Base-by-base conservation (phyloP, 345 rosid species). In the Camelina hispida region DNA sequence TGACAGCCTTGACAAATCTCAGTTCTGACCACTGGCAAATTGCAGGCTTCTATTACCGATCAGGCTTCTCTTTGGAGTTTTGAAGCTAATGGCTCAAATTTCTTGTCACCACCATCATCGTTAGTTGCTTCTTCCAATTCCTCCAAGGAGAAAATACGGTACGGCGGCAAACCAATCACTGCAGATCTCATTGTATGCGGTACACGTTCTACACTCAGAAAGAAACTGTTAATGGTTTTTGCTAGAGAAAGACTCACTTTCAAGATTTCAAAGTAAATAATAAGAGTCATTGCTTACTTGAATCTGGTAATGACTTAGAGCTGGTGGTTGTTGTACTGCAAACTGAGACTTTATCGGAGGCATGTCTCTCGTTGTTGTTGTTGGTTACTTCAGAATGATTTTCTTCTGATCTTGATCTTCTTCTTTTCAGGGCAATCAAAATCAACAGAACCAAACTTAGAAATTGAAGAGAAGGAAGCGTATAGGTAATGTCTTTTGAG, bases 1-100 rank as follows among this genome's bases (percentile, higher is more conserved):
- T 53, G 96, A 90, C 75, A 83, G 86, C 81, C 92, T 95, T 23
- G 99, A 90, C 87, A 92, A 92, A 81, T 95, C 98, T 73, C 99
- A 92, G 69, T 95, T 81, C 84, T 95, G 81, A 74, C 25, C n/a
- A 25, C 54, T 32, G n/a, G 2, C 57, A 42, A 51, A 37, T 60
- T 50, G 11, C 40, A 37, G 9, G 3, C 3, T 9, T 37, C 10
- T 37, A 17, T 68, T 37, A 53, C 16, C 23, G 38, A 38, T 64
- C 58, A 34, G 51, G n/a, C 72, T 61, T 42, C n/a, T 47, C 18
- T 34, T 48, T 71, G 46, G 50, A 17, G 66, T 70, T 18, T 20
- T 20, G 22, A 20, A 20, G 22, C 22, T 20, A 20, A 20, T 20
- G 22, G 22, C 22, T 20, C 22, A 20, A 20, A 20, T 20, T 20